Conservation (phyloP, 345 rosid species). For the Jatropha curcas region DNA sequence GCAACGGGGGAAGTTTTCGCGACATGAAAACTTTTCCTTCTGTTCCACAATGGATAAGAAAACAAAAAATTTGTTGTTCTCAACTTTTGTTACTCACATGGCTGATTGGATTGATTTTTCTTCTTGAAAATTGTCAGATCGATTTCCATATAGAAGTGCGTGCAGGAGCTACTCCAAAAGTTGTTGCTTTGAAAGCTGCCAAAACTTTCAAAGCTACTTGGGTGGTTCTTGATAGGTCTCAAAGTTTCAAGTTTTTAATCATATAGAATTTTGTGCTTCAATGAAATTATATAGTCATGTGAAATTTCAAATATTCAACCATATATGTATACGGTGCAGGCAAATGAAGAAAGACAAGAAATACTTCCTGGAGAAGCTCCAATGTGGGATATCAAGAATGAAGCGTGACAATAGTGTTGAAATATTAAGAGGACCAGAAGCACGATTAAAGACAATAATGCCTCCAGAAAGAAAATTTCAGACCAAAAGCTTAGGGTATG, state of each 20-base stretch:
- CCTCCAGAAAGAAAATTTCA: constrained; percentile 6
- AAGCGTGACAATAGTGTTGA: constrained; percentile 46
- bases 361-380: constrained; percentile 47
- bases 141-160: constrained; percentile 41
- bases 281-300: not conserved
- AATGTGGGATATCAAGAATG: constrained; percentile 51
- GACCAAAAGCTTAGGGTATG: constrained; percentile 35
- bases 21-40: too few relatives aligned
- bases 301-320: not conserved
- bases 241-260: not conserved
- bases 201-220: constrained; percentile 47
- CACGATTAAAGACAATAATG: not conserved
- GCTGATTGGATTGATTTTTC: not conserved
- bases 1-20: too few relatives aligned
- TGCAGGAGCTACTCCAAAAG: constrained; percentile 37
- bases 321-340: constrained; percentile 31
- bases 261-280: not conserved
- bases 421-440: constrained; percentile 36
- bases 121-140: constrained; percentile 35
- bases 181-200: constrained; percentile 38
- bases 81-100: not conserved
- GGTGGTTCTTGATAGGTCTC: constrained; percentile 62
- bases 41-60: too few relatives aligned
- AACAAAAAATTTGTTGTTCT: not conserved
- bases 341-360: constrained; percentile 53